Conservation (phyloP, 164 flowering plant genomes). For the Echeveria elegans region DNA sequence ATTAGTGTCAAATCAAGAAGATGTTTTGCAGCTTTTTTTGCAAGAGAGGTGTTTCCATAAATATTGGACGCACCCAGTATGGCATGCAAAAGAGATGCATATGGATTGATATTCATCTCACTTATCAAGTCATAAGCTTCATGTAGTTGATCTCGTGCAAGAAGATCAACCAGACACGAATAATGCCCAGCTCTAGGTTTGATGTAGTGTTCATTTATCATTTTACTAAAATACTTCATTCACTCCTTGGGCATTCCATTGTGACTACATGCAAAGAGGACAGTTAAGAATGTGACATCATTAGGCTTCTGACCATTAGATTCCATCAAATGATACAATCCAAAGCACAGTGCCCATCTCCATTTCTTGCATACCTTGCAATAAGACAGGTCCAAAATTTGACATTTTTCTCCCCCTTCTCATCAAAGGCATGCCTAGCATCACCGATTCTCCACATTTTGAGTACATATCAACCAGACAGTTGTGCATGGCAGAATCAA, state of each 20-base stretch:
- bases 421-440: conserved; percentile 46
- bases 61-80: conserved; percentile 39
- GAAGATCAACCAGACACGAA: conserved; percentile 65
- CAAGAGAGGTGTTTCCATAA: conserved; percentile 28
- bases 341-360: conserved; percentile 47
- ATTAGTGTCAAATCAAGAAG: conserved; percentile 26
- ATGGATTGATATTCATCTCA: conserved; percentile 33
- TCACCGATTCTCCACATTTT: conserved; percentile 49
- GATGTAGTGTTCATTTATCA: conserved; percentile 43
- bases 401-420: conserved; percentile 51
- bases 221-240: conserved; percentile 35
- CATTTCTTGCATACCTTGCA: conserved; percentile 62
- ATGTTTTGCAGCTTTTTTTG: conserved; percentile 29
- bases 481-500: background rate
- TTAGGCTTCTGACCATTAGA: conserved; percentile 50
- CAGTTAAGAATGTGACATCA: conserved; percentile 57
- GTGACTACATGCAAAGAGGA: conserved; percentile 81
- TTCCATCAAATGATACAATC: conserved; percentile 51
- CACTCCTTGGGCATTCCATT: conserved; percentile 46
- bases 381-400: conserved; percentile 73
- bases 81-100: conserved; percentile 45
- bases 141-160: conserved; percentile 62
- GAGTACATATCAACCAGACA: conserved; percentile 49
- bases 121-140: conserved; percentile 41
- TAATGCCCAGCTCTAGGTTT: conserved; percentile 55